Evolutionary conservation across 2,329 filamentous ascomycete species (phyloP).

Genomic region (Arachnomyces sp.): DNA sequence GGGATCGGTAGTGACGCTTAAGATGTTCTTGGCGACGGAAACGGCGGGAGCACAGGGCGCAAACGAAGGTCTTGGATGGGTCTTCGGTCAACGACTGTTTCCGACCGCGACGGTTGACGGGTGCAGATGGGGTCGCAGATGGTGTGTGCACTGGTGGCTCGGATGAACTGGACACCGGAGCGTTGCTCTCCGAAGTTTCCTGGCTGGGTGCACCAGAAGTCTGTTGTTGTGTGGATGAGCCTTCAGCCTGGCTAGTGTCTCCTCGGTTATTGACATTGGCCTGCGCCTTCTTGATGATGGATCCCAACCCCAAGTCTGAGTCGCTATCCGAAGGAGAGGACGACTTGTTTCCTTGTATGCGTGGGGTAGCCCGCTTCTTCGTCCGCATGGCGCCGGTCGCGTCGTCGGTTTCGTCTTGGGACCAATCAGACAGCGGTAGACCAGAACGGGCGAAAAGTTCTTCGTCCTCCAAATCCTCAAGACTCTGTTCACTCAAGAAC

Average conservation of each 20-base stretch:
- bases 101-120: slow-evolving; percentile 82
- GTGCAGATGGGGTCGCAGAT: slow-evolving; percentile 28
- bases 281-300: slow-evolving; percentile 23
- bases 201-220: slow-evolving; percentile 35
- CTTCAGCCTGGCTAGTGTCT: slow-evolving; percentile 30
- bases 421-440: slow-evolving; percentile 55
- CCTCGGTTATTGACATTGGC: slow-evolving; percentile 21
- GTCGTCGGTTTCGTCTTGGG: slow-evolving; percentile 23
- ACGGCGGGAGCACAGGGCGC: slow-evolving; percentile 88
- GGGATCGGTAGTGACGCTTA: slow-evolving; percentile 96
- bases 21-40: slow-evolving; percentile 98
- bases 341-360: slow-evolving; percentile 30
- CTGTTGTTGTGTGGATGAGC: slow-evolving; percentile 31
- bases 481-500: slow-evolving; percentile 68
- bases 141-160: slow-evolving; percentile 17
- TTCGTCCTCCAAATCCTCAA: slow-evolving; percentile 67
- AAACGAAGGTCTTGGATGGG: slow-evolving; percentile 96
- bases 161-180: slow-evolving; percentile 39
- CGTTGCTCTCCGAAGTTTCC: slow-evolving; percentile 41
- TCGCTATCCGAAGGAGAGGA: slow-evolving; percentile 20
- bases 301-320: slow-evolving; percentile 18
- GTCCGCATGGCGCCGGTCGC: slow-evolving; percentile 47
- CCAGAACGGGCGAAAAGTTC: slow-evolving; percentile 54
- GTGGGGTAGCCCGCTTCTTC: slow-evolving; percentile 39
- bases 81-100: slow-evolving; percentile 98